phyloP scores from a whole-genome alignment of 352 stramenopile genomes.

The Aphanomyces cochlioides region DNA sequence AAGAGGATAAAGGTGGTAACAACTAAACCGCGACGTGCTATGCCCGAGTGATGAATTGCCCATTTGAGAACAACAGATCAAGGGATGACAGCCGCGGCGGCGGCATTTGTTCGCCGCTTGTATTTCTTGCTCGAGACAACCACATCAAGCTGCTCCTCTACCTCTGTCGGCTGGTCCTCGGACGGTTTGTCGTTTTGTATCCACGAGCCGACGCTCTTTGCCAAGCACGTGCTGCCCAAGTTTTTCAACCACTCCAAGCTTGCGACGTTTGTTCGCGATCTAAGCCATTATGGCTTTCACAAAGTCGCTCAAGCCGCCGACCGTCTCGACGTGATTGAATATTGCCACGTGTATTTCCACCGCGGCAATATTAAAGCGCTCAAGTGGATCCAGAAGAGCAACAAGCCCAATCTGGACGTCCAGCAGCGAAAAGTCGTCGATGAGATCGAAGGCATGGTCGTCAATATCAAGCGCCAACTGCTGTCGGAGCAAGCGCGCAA shows the following conservation, averaged over 20 bases:
- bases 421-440: background rate
- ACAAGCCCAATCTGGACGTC: background rate
- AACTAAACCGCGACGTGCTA: no score
- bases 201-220: background rate
- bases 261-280: background rate
- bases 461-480: background rate
- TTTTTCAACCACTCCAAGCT: background rate
- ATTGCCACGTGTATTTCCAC: background rate
- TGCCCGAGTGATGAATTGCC: no score
- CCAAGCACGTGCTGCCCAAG: background rate
- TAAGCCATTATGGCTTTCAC: conserved; percentile 4
- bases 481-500: background rate
- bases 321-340: conserved; percentile 5
- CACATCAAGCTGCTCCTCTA: no score
- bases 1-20: no score
- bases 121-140: background rate
- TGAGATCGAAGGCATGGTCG: background rate
- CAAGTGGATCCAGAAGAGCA: background rate
- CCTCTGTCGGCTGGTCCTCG: background rate
- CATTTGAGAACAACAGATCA: no score
- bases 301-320: background rate
- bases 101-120: background rate
- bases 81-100: no score
- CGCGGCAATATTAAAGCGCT: conserved; percentile 4
- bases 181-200: background rate